phyloP scores from a whole-genome alignment of 345 rosid species.

The Gynandropsis gynandra region DNA sequence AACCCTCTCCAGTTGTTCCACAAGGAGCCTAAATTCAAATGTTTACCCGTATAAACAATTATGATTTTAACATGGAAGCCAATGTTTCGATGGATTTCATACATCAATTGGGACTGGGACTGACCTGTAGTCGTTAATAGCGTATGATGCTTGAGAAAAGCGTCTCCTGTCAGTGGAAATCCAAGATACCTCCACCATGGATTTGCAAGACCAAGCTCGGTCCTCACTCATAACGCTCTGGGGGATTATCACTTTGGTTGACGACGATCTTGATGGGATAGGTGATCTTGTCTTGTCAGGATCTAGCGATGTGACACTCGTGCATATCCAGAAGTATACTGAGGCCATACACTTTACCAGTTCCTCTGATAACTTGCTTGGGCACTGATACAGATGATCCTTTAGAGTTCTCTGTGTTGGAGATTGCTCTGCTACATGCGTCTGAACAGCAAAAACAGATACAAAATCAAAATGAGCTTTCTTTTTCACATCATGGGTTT shows the following conservation, averaged over 20 bases:
- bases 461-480: too few species aligned
- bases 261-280: conserved; percentile 48
- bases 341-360: conserved; percentile 87
- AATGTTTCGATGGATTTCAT: neutral
- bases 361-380: conserved; percentile 84
- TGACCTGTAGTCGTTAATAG: conserved; percentile 71
- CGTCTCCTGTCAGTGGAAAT: conserved; percentile 55
- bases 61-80: too few species aligned
- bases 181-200: conserved; percentile 66
- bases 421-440: conserved; percentile 32
- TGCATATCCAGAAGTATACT: conserved; percentile 72
- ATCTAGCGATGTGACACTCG: conserved; percentile 36
- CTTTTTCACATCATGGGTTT: too few species aligned
- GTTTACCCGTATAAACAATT: neutral
- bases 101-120: conserved; percentile 14
- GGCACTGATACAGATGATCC: conserved; percentile 76
- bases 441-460: conserved; percentile 23
- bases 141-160: conserved; percentile 46
- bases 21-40: conserved; percentile 52
- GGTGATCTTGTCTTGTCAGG: conserved; percentile 43
- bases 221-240: conserved; percentile 38
- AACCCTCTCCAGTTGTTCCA: conserved; percentile 80
- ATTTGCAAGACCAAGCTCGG: conserved; percentile 58
- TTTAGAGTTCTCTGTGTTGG: conserved; percentile 46
- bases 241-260: conserved; percentile 54